Conservation (phyloP, 176 grass and related monocot genomes). For the Oryza rufipogon region DNA sequence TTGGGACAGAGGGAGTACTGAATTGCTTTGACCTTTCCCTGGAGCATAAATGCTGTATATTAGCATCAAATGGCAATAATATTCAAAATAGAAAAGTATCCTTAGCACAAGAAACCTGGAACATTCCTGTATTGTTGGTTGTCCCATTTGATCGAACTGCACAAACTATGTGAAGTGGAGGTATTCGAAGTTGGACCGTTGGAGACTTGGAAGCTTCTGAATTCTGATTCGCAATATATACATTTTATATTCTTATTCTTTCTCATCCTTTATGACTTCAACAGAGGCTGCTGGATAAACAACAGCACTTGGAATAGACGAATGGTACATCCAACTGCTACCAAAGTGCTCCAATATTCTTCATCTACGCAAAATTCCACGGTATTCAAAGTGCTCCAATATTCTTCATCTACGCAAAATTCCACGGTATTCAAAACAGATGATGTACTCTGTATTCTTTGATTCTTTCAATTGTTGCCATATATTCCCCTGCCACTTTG, state of each 20-base stretch:
- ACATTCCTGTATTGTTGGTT: conserved; percentile 1
- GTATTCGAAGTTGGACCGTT: conserved; percentile 11
- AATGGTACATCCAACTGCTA: background rate
- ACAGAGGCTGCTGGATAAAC: conserved; percentile 38
- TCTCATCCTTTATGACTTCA: conserved; percentile 21
- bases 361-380: background rate
- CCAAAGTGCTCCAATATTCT: conserved; percentile 35
- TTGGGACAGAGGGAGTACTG: no score
- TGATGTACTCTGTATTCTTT: conserved; percentile 45
- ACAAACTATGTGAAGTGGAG: conserved; percentile 19
- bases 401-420: conserved; percentile 26
- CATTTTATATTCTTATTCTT: conserved; percentile 18
- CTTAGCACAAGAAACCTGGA: background rate
- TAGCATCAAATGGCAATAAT: background rate
- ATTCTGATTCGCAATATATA: conserved; percentile 10
- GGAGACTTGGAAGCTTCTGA: conserved; percentile 7
- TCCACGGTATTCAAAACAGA: conserved; percentile 1
- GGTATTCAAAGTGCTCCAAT: conserved; percentile 14
- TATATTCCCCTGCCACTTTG: conserved; percentile 37
- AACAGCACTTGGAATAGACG: background rate
- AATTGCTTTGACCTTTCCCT: conserved; percentile 8
- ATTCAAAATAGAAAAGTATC: background rate
- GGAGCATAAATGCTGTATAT: conserved; percentile 7
- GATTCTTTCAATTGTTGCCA: conserved; percentile 24
- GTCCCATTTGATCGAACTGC: conserved; percentile 15